Base-by-base conservation (phyloP, 2,329 filamentous ascomycete species). In the Penicillium oxalicum region DNA sequence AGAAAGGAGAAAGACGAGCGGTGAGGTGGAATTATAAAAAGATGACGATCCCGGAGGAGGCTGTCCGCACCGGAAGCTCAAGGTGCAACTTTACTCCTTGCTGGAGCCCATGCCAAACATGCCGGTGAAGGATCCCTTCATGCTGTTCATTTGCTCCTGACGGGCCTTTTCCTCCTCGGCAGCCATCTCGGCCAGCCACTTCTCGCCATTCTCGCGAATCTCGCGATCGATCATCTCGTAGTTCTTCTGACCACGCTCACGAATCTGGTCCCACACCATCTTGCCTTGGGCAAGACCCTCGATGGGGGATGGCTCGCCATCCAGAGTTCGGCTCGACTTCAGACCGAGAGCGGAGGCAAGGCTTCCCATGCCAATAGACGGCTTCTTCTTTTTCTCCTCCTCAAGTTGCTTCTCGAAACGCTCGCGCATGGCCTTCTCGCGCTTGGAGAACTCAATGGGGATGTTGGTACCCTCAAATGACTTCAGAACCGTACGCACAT, bases 171-270 rank as follows among this genome's bases (percentile, higher is more conserved):
- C 91, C 74, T 91, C 86, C 66, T 88, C 81, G 42, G 84, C 84
- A 38, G 87, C 87, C 77, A 95, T 91, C 70, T 97, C 91, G 76
- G 91, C 91, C 59, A 98, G 77, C 88, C 91, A 96, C 74, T 91
- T 89, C 69, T 91, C 89, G 45, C 91, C 93, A 66, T 97, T 93
- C 70, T 94, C 87, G 40, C 86, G 80, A 61, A 98, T 95, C 74
- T 95, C 87, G 71, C 84, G 85, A 70, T 97, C 91, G 53, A 97
- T 79, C 59, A 84, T 73, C 75, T 95, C 82, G 71, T 97, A 98
- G 70, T 91, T 87, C 68, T 86, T 85, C 73, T 91, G 87, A 32
- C 93, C 93, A 43, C 90, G 81, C 73, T 98, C 93, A 43, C 93
- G 84, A 44, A 93, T 90, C 69, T 95, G 84, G 65, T 98, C 93